Evolutionary conservation across 1,284 basidiomycete species (phyloP).

Genomic region (Pseudozyma sp.): DNA sequence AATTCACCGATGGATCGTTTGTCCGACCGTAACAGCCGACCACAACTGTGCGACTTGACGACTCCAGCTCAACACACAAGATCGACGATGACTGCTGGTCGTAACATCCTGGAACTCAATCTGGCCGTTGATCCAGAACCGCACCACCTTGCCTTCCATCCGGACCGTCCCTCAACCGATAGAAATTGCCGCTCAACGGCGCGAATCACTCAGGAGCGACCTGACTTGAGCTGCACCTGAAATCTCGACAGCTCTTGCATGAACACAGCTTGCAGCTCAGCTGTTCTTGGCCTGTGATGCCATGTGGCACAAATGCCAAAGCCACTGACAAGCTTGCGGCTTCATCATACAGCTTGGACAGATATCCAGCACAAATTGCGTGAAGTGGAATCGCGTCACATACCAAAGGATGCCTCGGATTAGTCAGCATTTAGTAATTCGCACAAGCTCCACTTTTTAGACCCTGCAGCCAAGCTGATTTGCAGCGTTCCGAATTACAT

Average conservation of each 20-base stretch:
- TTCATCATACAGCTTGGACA: background rate
- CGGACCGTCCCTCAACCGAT: too few species aligned
- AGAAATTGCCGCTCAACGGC: too few species aligned
- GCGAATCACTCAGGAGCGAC: background rate
- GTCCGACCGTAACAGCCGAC: background rate
- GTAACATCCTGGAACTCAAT: background rate
- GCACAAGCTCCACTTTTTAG: slow-evolving; percentile 24
- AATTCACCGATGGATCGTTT: background rate
- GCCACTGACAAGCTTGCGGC: background rate
- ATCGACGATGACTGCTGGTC: background rate
- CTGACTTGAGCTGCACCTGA: background rate
- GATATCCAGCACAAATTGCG: too few species aligned
- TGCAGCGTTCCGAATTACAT: background rate
- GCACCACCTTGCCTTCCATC: background rate
- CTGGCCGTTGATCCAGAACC: background rate
- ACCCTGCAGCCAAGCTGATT: slow-evolving; percentile 23
- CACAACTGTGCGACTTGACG: background rate
- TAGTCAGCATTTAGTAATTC: slow-evolving; percentile 25
- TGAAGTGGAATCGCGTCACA: background rate
- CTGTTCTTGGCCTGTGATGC: too few species aligned
- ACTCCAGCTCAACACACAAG: background rate
- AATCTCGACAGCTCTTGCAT: background rate
- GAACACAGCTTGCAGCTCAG: background rate
- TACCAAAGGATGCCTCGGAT: background rate
- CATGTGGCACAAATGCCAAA: background rate